Percentiles rank a stretch among this genome's conserved stretches.
phyloP scores from a whole-genome alignment of 1,284 basidiomycete genomes.

The Retiboletus flavoniger region DNA sequence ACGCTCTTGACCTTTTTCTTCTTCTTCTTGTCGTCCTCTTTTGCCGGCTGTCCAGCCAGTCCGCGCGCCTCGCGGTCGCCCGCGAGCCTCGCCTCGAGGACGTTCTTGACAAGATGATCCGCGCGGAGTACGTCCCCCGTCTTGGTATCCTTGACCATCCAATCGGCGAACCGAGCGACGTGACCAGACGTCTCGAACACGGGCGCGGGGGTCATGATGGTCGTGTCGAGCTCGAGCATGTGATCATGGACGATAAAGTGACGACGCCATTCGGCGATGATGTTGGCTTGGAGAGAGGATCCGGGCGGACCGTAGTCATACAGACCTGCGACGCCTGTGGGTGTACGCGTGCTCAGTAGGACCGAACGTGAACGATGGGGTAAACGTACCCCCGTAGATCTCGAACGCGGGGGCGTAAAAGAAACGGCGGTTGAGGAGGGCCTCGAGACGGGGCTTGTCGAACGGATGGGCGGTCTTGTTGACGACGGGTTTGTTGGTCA shows the following conservation, averaged over 20 bases:
- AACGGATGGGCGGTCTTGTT: slow-evolving; percentile 90
- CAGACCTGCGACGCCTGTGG: slow-evolving; percentile 85
- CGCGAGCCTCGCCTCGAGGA: slow-evolving; percentile 86
- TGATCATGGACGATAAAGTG: slow-evolving; percentile 99
- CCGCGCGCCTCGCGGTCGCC: slow-evolving; percentile 94
- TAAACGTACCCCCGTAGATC: slow-evolving; percentile 86
- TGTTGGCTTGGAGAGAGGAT: slow-evolving; percentile 94
- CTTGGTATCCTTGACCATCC: slow-evolving; percentile 97
- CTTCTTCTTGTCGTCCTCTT: slow-evolving; percentile 70
- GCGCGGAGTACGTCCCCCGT: slow-evolving; percentile 97
- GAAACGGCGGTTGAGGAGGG: slow-evolving; percentile 87
- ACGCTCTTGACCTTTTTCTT: slow-evolving; percentile 81
- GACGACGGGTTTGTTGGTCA: slow-evolving; percentile 40
- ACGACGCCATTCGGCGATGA: slow-evolving; percentile 94
- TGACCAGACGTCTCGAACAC: slow-evolving; percentile 99
- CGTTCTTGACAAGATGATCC: slow-evolving; percentile 94
- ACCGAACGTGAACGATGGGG: background rate
- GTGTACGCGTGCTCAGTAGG: background rate
- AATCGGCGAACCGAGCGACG: slow-evolving; percentile 97
- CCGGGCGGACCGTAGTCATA: slow-evolving; percentile 97
- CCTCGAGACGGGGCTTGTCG: slow-evolving; percentile 86
- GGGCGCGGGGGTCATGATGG: slow-evolving; percentile 92
- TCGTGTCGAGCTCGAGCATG: slow-evolving; percentile 99
- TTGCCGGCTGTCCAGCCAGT: slow-evolving; percentile 47
- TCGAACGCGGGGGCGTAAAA: slow-evolving; percentile 99